Percentiles rank a stretch among this genome's conserved stretches.
Conservation (phyloP, 441 rosid genomes). For the Biscutella laevigata region DNA sequence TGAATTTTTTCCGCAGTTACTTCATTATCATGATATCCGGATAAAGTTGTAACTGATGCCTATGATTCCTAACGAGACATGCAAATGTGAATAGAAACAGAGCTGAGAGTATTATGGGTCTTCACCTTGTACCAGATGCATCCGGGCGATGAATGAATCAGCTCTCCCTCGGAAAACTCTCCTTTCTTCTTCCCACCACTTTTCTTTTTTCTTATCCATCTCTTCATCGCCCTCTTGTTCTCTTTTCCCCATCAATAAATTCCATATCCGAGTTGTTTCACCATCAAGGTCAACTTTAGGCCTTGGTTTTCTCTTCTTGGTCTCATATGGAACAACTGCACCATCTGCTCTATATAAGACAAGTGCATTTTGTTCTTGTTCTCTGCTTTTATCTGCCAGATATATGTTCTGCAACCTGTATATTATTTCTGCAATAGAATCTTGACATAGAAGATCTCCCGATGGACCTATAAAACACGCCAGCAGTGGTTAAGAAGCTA, state of each 20-base stretch:
- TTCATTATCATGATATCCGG: conserved; percentile 5
- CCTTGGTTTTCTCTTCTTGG: conserved; percentile 55
- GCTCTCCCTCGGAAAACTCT: conserved; percentile 72
- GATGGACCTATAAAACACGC: conserved; percentile 30
- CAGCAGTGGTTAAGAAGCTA: conserved; percentile 1
- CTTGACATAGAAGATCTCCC: conserved; percentile 22
- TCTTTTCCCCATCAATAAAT: conserved; percentile 73
- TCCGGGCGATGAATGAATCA: conserved; percentile 83
- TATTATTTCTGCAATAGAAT: conserved; percentile 40
- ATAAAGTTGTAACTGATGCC: conserved; percentile 1
- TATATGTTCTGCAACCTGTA: conserved; percentile 36
- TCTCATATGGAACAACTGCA: conserved; percentile 47
- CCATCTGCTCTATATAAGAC: conserved; percentile 47
- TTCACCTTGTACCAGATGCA: conserved; percentile 98
- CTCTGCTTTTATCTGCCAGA: conserved; percentile 32
- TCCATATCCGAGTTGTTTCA: conserved; percentile 85
- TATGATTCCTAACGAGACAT: conserved; percentile 4
- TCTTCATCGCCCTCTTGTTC: conserved; percentile 41
- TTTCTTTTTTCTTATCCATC: conserved; percentile 45
- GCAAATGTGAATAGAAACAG: background rate
- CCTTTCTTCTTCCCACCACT: conserved; percentile 91
- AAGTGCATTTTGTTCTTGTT: conserved; percentile 44
- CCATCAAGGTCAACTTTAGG: conserved; percentile 89
- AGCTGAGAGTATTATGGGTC: conserved; percentile 1
- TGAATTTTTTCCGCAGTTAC: background rate